phyloP scores from a whole-genome alignment of 768 basidiomycete species.

The Collybia sordida region DNA sequence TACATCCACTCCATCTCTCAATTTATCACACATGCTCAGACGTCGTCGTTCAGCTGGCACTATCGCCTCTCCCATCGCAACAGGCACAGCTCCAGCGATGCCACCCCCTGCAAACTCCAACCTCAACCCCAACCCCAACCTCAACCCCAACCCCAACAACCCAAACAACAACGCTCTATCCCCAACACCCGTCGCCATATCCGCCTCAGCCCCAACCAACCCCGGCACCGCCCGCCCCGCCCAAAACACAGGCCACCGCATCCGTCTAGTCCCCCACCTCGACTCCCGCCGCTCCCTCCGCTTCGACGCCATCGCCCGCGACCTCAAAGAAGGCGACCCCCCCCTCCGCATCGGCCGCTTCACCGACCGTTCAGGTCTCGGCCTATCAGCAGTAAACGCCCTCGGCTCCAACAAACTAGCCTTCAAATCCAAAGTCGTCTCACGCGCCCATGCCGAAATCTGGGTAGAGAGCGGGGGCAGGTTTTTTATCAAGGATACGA shows the following conservation, averaged over 20 bases:
- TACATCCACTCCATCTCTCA: constrained; percentile 35
- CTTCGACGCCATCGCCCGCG: constrained; percentile 90
- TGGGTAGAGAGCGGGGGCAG: constrained; percentile 70
- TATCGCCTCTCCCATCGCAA: constrained; percentile 29
- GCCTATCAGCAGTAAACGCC: constrained; percentile 64
- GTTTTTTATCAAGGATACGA: constrained; percentile 90
- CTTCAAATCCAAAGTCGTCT: constrained; percentile 95
- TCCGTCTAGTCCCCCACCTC: constrained; percentile 94
- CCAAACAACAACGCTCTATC: constrained; percentile 6
- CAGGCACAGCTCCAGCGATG: constrained; percentile 19
- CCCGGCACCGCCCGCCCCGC: constrained; percentile 6
- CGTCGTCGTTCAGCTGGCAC: constrained; percentile 66
- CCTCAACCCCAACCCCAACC: too few relatives aligned
- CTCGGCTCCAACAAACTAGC: constrained; percentile 82
- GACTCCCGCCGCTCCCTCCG: constrained; percentile 86
- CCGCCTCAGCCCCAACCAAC: constrained; percentile 4
- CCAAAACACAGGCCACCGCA: constrained; percentile 49
- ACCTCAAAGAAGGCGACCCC: constrained; percentile 68
- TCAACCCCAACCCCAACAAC: too few relatives aligned
- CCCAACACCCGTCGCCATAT: not conserved
- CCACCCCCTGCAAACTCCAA: constrained; percentile 21
- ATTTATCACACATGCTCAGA: constrained; percentile 64
- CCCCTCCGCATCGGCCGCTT: constrained; percentile 90
- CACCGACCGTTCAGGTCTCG: constrained; percentile 80
- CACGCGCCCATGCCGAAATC: constrained; percentile 91